These are phyloP conservation scores for Hura crepitans DNA, from an alignment of 441 rosid species.

Conservation along the genomic window DNA sequence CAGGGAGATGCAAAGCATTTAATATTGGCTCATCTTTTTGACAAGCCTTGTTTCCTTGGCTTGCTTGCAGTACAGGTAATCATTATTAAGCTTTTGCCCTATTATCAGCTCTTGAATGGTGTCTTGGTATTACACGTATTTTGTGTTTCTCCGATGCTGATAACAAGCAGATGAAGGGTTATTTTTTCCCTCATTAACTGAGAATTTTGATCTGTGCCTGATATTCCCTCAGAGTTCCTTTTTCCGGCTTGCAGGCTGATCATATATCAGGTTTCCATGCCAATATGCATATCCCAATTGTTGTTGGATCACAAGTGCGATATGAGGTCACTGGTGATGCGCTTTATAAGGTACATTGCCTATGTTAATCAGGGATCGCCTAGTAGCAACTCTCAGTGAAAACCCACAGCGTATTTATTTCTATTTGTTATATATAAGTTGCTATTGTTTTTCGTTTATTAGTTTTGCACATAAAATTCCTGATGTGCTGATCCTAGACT, in stretches of 20 bases:
- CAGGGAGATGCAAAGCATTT: constrained; percentile 81
- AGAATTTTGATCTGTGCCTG: constrained; percentile 6
- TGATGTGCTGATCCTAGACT: not conserved
- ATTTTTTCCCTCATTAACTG: no score
- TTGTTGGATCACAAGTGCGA: constrained; percentile 82
- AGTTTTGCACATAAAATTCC: not conserved
- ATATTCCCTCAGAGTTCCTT: constrained; percentile 1
- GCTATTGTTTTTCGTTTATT: not conserved
- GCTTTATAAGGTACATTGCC: constrained; percentile 60
- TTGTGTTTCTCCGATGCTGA: not conserved
- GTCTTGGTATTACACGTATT: not conserved
- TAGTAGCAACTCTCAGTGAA: not conserved
- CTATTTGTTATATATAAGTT: not conserved
- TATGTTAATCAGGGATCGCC: constrained; percentile 10
- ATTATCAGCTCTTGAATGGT: not conserved
- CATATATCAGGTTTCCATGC: constrained; percentile 86
- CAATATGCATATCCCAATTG: constrained; percentile 85
- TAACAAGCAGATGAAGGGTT: not conserved
- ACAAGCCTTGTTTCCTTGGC: constrained; percentile 97
- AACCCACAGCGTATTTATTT: not conserved
- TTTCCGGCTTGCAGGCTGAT: constrained; percentile 56
- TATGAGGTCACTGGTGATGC: constrained; percentile 88
- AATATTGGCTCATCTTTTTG: constrained; percentile 85
- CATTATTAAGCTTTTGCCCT: constrained; percentile 5
- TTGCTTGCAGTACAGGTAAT: constrained; percentile 70